Base-by-base conservation (phyloP, 805 yeast species). In the Myxozyma geophila region DNA sequence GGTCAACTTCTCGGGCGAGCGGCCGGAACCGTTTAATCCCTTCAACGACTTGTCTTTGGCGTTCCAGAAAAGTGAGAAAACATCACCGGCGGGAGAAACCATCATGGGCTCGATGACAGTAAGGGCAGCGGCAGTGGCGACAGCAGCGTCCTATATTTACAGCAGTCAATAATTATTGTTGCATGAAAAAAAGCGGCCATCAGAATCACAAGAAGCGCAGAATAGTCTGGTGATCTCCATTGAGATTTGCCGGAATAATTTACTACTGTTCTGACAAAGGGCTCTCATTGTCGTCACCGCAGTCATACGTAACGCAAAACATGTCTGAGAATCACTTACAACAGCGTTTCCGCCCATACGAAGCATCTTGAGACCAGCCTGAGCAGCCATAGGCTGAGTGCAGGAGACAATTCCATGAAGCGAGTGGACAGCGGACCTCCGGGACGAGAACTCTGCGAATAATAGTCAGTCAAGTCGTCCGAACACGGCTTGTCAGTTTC, bases 21-120 rank as follows among this genome's bases (percentile, higher is more conserved):
- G 80, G 8, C 96, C 96, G 52, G 89, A 83, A 4, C 93, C 96
- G 73, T 89, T 89, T 69, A 89, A 69, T 0, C 92, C 96, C 54
- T 78, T 75, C 0, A 88, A 88, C 60, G 79, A 77, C 60, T 83
- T 80, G 4, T 81, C 78, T 28, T 75, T 69, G 36, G 79, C 79
- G 49, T 83, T 80, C 74, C 85, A 87, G 71, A 79, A 86, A 41
- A 89, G 75, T 1, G 86, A 82, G 77, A 87, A 90, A 82, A 37
- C 51, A 57, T 77, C 81, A 13, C 80, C 80, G 19, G 81, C 82
- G 35, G 76, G 72, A 1, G 79, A 79, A 19, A 77, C 77, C 77
- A 73, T 76, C 62, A 71, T 76, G 6, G 81, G 81, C 70, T 78
- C 81, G 37, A 71, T 67, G 10, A 71, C 75, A 39, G 74, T 75